Conservation (phyloP, 2,329 filamentous ascomycete species). For the Monilinia fructigena region DNA sequence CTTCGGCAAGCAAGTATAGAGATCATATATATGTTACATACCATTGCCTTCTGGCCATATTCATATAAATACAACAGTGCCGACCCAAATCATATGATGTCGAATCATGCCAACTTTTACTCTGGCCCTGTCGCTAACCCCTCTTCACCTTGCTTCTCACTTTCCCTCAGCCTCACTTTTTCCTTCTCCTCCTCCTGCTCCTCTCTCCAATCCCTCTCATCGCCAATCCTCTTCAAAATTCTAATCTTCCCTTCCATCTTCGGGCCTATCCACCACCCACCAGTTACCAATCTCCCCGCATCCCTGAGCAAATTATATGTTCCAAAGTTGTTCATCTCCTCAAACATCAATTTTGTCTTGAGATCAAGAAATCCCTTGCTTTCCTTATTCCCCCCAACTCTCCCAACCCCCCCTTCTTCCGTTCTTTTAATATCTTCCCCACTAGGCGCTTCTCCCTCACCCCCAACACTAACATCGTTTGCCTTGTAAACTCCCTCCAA, state of each 20-base stretch:
- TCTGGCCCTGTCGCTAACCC: too few relatives aligned
- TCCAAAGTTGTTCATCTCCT: constrained; percentile 36
- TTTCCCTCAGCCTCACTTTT: not conserved
- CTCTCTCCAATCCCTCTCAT: constrained; percentile 15
- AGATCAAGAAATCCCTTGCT: constrained; percentile 28
- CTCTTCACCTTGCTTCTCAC: not conserved
- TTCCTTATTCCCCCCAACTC: too few relatives aligned
- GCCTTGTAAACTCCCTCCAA: constrained; percentile 33
- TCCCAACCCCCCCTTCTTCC: constrained; percentile 28
- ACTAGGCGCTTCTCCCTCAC: constrained; percentile 8
- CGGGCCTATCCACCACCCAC: constrained; percentile 65
- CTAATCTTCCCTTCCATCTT: constrained; percentile 52
- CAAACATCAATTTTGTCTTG: constrained; percentile 30
- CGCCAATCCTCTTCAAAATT: constrained; percentile 34
- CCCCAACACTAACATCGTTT: constrained; percentile 31
- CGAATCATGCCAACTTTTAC: not conserved
- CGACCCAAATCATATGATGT: not conserved
- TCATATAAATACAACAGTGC: not conserved
- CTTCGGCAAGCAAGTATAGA: not conserved
- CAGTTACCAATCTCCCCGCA: constrained; percentile 48
- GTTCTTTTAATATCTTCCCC: constrained; percentile 32
- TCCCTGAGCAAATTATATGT: constrained; percentile 37
- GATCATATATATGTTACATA: not conserved
- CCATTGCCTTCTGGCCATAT: not conserved
- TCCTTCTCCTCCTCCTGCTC: not conserved